phyloP scores from a whole-genome alignment of 2,329 filamentous ascomycete species.

The Sporothrix luriei region DNA sequence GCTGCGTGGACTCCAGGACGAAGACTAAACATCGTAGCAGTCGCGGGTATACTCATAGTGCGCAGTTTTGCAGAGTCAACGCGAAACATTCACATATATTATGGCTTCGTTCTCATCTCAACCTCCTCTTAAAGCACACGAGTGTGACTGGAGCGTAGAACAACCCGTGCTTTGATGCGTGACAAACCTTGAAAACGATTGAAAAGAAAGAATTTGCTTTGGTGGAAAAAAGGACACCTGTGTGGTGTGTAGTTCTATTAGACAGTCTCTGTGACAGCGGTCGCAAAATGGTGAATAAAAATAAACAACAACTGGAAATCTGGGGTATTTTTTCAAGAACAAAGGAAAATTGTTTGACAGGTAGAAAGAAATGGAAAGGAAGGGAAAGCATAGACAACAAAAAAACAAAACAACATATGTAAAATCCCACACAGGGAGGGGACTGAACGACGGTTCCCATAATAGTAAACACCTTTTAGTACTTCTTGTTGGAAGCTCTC shows the following conservation, averaged over 20 bases:
- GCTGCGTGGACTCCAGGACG: neutral
- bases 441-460: neutral
- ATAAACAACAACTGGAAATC: constrained; percentile 6
- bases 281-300: neutral
- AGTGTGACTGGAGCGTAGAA: neutral
- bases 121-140: neutral
- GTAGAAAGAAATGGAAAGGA: constrained; percentile 1
- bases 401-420: constrained; percentile 7
- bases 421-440: neutral
- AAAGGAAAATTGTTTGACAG: constrained; percentile 10
- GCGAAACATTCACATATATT: neutral
- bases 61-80: constrained; percentile 5
- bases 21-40: neutral
- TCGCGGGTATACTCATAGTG: constrained; percentile 3
- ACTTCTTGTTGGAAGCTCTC: too few relatives aligned
- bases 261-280: neutral
- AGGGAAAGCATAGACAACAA: neutral
- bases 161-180: too few relatives aligned
- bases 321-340: constrained; percentile 28
- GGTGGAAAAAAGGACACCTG: neutral
- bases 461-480: constrained; percentile 2
- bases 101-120: neutral
- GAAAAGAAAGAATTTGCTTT: neutral
- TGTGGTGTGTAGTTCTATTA: constrained; percentile 2
- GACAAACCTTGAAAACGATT: neutral